Percentiles rank a stretch among this genome's conserved stretches.
These are phyloP conservation scores for Pseudogymnoascus verrucosus DNA, from an alignment of 2,329 filamentous ascomycete species.

Conservation along the genomic window DNA sequence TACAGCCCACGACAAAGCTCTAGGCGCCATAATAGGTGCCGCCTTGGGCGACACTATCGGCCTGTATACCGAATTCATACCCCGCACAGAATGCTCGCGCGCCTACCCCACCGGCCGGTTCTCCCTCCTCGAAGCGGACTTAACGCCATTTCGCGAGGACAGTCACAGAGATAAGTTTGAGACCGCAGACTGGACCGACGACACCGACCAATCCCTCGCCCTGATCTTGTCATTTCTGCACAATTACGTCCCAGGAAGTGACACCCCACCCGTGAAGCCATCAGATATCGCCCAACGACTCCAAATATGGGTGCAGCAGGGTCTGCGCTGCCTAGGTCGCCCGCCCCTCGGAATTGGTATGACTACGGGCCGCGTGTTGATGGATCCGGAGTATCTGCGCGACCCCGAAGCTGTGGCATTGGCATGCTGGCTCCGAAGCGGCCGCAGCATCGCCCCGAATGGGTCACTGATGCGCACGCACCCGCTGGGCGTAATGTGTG, in stretches of 20 bases:
- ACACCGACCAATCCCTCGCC: constrained; percentile 46
- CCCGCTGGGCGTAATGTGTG: constrained; percentile 40
- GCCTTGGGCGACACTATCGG: constrained; percentile 47
- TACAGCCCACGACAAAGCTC: constrained; percentile 27
- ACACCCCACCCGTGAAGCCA: constrained; percentile 24
- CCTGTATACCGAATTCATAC: constrained; percentile 46
- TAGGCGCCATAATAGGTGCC: constrained; percentile 41
- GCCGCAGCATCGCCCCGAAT: constrained; percentile 38
- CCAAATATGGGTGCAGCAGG: constrained; percentile 39
- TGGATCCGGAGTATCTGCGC: constrained; percentile 31
- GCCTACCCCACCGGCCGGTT: constrained; percentile 35
- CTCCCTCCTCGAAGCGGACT: constrained; percentile 29
- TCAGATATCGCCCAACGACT: constrained; percentile 39
- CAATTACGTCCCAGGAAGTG: constrained; percentile 27
- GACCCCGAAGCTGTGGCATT: constrained; percentile 35
- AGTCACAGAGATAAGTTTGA: constrained; percentile 36
- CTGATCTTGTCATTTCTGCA: constrained; percentile 41
- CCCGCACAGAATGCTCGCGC: constrained; percentile 26
- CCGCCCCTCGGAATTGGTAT: constrained; percentile 41
- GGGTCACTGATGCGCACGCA: constrained; percentile 47
- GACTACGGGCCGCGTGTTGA: constrained; percentile 39
- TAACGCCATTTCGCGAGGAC: constrained; percentile 37
- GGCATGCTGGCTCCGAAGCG: constrained; percentile 34
- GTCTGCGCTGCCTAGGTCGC: constrained; percentile 38
- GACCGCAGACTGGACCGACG: constrained; percentile 43